Conservation (phyloP, 352 stramenopile genomes). For the Phytophthora uliginosa region DNA sequence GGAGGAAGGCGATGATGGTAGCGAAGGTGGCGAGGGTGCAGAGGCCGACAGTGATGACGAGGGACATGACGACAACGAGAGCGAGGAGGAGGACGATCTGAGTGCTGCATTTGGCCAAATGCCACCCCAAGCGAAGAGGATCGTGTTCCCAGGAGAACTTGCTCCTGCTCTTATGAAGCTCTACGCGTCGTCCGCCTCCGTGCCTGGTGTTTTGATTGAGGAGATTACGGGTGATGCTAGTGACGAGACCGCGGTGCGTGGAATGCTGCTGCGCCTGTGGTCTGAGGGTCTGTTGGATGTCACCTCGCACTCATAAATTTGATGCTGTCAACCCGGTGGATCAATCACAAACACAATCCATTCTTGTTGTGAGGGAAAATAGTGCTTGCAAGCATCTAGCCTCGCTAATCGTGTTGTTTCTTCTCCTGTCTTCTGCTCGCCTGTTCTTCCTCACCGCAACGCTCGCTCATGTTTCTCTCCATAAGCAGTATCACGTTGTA, state of each 20-base stretch:
- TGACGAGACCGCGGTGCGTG: constrained; percentile 75
- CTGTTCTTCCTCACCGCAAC: constrained; percentile 18
- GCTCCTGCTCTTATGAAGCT: constrained; percentile 76
- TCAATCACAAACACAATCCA: constrained; percentile 60
- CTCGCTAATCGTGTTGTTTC: constrained; percentile 27
- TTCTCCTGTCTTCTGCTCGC: constrained; percentile 13
- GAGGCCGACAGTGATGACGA: constrained; percentile 37
- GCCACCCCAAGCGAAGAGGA: constrained; percentile 55
- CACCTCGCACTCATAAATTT: constrained; percentile 25
- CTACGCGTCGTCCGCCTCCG: constrained; percentile 53
- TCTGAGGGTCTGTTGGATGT: constrained; percentile 73
- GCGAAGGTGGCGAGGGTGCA: constrained; percentile 28
- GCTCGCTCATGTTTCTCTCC: constrained; percentile 38
- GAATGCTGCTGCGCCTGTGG: constrained; percentile 87
- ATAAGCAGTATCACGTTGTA: constrained; percentile 30
- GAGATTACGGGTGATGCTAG: constrained; percentile 50
- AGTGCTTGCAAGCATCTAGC: constrained; percentile 36
- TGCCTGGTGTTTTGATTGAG: constrained; percentile 38
- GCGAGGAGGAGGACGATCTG: constrained; percentile 41
- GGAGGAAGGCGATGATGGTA: constrained; percentile 35
- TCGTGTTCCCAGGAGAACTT: constrained; percentile 75
- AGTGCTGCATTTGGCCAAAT: constrained; percentile 45
- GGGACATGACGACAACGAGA: constrained; percentile 44
- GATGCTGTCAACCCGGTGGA: constrained; percentile 19
- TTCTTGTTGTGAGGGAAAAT: constrained; percentile 31